Conservation (phyloP, 768 basidiomycete species). For the Solioccasus polychromus region DNA sequence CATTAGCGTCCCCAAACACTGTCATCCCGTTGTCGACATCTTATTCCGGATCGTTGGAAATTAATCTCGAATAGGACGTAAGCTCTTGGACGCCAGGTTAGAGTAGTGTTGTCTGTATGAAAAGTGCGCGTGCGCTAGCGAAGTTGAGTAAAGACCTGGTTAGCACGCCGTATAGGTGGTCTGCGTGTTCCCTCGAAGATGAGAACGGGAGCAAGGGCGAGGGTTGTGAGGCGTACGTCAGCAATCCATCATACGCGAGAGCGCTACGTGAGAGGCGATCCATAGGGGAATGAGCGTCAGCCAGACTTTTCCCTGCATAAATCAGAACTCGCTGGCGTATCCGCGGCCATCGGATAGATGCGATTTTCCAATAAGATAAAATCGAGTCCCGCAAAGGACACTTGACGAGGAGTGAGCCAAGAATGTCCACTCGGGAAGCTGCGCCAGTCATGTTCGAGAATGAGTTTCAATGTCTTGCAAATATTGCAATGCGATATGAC, state of each 20-base stretch:
- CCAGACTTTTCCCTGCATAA: constrained; percentile 72
- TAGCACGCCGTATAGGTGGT: constrained; percentile 91
- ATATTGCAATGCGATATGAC: constrained; percentile 54
- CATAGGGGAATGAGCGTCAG: constrained; percentile 69
- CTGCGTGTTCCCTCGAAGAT: constrained; percentile 34
- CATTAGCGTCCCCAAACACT: constrained; percentile 11
- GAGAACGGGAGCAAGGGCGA: neutral
- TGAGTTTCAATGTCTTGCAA: constrained; percentile 61
- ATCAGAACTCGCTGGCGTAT: constrained; percentile 43
- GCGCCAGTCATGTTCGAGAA: constrained; percentile 79
- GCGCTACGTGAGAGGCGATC: constrained; percentile 69
- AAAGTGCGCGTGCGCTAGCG: constrained; percentile 64
- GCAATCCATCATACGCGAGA: constrained; percentile 91
- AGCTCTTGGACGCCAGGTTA: constrained; percentile 48
- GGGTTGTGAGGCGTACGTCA: constrained; percentile 56
- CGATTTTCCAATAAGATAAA: constrained; percentile 88
- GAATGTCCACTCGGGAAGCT: constrained; percentile 93
- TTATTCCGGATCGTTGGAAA: constrained; percentile 26
- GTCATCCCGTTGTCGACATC: neutral
- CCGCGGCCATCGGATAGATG: constrained; percentile 84
- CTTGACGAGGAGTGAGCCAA: no score
- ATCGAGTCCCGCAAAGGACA: constrained; percentile 90
- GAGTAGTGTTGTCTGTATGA: constrained; percentile 84
- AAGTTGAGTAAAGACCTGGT: constrained; percentile 76
- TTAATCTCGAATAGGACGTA: constrained; percentile 70